phyloP scores from a whole-genome alignment of 257 asterid genomes.

The Cynanchum wilfordii region DNA sequence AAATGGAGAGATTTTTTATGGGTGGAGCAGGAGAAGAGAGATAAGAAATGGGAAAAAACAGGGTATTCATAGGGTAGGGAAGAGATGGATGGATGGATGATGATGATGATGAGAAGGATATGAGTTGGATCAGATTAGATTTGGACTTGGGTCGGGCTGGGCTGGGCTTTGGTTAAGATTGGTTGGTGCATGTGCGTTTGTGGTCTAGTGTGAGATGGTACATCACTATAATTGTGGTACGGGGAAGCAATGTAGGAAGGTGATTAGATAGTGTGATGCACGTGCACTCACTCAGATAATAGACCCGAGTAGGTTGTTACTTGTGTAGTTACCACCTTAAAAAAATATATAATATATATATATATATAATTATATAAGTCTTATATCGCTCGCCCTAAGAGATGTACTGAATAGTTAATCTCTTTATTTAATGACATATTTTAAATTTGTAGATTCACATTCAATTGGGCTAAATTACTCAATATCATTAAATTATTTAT shows the following conservation, averaged over 20 bases:
- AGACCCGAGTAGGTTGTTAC: too few relatives aligned
- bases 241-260: not conserved
- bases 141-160: not conserved
- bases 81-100: too few relatives aligned
- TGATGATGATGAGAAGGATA: not conserved
- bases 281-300: constrained; percentile 4
- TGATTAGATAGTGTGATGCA: constrained; percentile 8
- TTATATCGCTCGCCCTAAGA: too few relatives aligned
- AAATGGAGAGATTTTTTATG: constrained; percentile 14
- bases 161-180: constrained; percentile 1
- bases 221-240: constrained; percentile 6
- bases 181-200: not conserved
- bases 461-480: too few relatives aligned
- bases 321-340: not conserved
- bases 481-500: too few relatives aligned
- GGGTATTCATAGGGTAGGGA: constrained; percentile 22
- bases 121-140: too few relatives aligned
- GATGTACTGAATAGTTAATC: too few relatives aligned
- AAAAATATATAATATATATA: too few relatives aligned
- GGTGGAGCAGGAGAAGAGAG: constrained; percentile 14
- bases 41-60: not conserved
- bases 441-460: too few relatives aligned
- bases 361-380: too few relatives aligned
- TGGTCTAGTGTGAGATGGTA: not conserved
- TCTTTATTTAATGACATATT: too few relatives aligned